These are phyloP conservation scores for Pleurotus sapidus DNA, from an alignment of 768 basidiomycete genomes.

Conservation along the genomic window DNA sequence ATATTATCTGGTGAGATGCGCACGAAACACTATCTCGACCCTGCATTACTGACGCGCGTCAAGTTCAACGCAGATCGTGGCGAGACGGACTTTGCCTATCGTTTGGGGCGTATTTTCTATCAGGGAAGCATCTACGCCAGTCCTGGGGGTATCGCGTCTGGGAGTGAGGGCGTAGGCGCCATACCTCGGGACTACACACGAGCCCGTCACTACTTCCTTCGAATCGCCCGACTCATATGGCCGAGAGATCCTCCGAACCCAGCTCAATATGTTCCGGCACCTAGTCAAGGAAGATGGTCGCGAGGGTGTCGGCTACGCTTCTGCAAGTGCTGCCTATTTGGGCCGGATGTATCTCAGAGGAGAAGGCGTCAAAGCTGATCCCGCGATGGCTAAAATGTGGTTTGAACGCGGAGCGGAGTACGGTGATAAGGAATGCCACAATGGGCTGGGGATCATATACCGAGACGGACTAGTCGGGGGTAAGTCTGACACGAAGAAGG, in stretches of 20 bases:
- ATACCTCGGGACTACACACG: slow-evolving; percentile 74
- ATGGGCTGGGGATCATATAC: slow-evolving; percentile 89
- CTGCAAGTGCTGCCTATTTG: slow-evolving; percentile 81
- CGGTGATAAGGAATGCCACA: slow-evolving; percentile 86
- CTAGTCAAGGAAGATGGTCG: slow-evolving; percentile 45
- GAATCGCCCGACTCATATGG: slow-evolving; percentile 86
- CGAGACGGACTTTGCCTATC: slow-evolving; percentile 84
- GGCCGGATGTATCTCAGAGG: slow-evolving; percentile 94
- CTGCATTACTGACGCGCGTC: slow-evolving; percentile 9
- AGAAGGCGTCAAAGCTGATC: slow-evolving; percentile 83
- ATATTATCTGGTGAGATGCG: slow-evolving; percentile 73
- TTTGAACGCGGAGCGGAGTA: slow-evolving; percentile 82
- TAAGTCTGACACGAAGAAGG: slow-evolving; percentile 60
- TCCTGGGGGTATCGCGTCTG: slow-evolving; percentile 78
- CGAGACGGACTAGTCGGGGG: slow-evolving; percentile 81
- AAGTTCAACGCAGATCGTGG: slow-evolving; percentile 96
- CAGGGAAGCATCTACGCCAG: slow-evolving; percentile 88
- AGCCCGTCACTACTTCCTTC: slow-evolving; percentile 81
- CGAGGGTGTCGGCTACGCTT: slow-evolving; percentile 56
- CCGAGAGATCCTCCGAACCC: slow-evolving; percentile 69
- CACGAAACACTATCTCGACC: background rate
- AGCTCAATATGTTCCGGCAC: slow-evolving; percentile 36
- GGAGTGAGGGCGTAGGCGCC: slow-evolving; percentile 91
- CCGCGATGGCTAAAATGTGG: slow-evolving; percentile 83
- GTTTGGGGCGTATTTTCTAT: slow-evolving; percentile 94